Evolutionary conservation across 2,329 filamentous ascomycete genomes (phyloP).

Genomic region (Aspergillus ibericus): DNA sequence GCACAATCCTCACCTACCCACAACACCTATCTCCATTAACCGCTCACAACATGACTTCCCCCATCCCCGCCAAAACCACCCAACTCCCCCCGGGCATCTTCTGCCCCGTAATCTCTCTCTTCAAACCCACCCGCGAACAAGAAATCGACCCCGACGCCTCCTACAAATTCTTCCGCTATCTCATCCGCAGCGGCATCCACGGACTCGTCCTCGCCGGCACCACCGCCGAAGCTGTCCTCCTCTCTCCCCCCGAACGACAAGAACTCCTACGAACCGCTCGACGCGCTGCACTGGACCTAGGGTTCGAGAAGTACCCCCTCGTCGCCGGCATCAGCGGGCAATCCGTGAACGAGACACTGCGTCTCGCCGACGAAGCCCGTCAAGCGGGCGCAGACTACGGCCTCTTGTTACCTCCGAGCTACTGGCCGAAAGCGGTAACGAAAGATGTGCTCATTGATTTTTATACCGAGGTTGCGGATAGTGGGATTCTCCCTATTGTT

Average conservation of each 20-base stretch:
- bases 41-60: slow-evolving; percentile 26
- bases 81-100: slow-evolving; percentile 48
- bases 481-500: slow-evolving; percentile 41
- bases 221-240: slow-evolving; percentile 49
- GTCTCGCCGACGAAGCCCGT: slow-evolving; percentile 40
- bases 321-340: slow-evolving; percentile 44
- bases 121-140: slow-evolving; percentile 43
- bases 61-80: slow-evolving; percentile 37
- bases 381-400: slow-evolving; percentile 43
- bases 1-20: too few relatives aligned
- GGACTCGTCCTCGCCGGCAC: slow-evolving; percentile 49
- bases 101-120: slow-evolving; percentile 51
- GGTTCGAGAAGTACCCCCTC: slow-evolving; percentile 38
- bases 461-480: slow-evolving; percentile 41
- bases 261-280: slow-evolving; percentile 44
- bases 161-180: slow-evolving; percentile 44
- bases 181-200: slow-evolving; percentile 48
- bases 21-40: too few relatives aligned
- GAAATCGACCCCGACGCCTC: slow-evolving; percentile 49
- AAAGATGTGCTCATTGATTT: slow-evolving; percentile 38
- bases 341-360: slow-evolving; percentile 44
- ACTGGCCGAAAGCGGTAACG: slow-evolving; percentile 40
- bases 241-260: slow-evolving; percentile 44
- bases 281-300: slow-evolving; percentile 37
- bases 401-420: slow-evolving; percentile 43